Base-by-base conservation (phyloP, 2,329 filamentous ascomycete genomes). In the Exophiala phaeomuriformis region DNA sequence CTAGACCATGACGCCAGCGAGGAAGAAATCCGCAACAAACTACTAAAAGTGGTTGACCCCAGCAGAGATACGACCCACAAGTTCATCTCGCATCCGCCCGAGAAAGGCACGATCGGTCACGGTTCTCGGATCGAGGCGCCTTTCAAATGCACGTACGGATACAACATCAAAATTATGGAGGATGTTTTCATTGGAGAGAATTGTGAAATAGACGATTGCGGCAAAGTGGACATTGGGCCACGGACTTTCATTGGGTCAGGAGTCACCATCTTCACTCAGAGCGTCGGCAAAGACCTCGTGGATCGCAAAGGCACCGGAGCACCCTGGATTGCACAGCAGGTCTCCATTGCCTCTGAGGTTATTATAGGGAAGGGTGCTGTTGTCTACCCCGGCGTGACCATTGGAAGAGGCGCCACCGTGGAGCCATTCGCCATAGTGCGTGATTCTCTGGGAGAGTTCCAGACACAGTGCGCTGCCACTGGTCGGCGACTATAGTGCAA, bases 71-170 rank as follows among this genome's bases (percentile, higher is more conserved):
- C 46, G 66, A 90, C 19, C 79, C 84, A 61, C 84, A 85, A 41
- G 74, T 75, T 40, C 77, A 82, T 47, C 68, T 76, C 39, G 69
- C 81, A 47, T 74, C 78, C 54, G 36, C 41, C 43, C 4, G 28
- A 46, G 12, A 76, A 79, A 62, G 66, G 55, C 59, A 79, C 76
- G 28, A 79, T 93, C 3, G 88, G 88, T n/a, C 79, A 83, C 10
- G 82, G 85, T 51, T 85, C 88, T 3, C 77, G 84, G 40, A 86
- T 98, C 29, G 89, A 95, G 64, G 83, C 87, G 2, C 91, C 91
- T 0, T 97, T 98, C 68, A 84, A 79, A 44, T 96, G 91, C 67
- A 90, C 96, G 65, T 96, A 96, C 65, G 93, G 93, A 0, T 97
- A 95, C 72, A 97, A 98, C 68, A 86, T 97, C 63, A 80, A 80